phyloP scores from a whole-genome alignment of 495 filamentous ascomycete genomes.

The Lophium mytilinum region DNA sequence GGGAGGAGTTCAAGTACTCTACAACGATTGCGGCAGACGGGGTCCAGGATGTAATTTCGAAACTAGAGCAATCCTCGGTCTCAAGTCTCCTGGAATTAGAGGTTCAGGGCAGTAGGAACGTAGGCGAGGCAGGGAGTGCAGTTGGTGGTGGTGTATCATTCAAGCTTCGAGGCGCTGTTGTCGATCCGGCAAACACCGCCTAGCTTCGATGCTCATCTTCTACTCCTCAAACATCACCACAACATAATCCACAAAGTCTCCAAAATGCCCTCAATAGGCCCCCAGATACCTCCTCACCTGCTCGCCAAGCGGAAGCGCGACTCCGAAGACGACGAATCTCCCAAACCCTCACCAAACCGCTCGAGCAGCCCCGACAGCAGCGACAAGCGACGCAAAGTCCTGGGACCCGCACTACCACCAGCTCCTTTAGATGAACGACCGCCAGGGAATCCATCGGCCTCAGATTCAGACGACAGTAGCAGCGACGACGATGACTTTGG shows the following conservation, averaged over 20 bases:
- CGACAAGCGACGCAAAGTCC: constrained; percentile 40
- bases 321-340: constrained; percentile 25
- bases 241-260: not conserved
- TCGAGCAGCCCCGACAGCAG: constrained; percentile 27
- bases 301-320: constrained; percentile 34
- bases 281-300: constrained; percentile 36
- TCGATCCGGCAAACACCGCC: constrained; percentile 5
- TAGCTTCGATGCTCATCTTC: too few species aligned
- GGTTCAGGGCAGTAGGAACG: too few species aligned
- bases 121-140: not conserved
- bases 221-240: constrained; percentile 10
- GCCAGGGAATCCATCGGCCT: constrained; percentile 19
- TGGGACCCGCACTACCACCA: constrained; percentile 39
- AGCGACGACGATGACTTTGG: constrained; percentile 60
- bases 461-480: constrained; percentile 34
- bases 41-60: too few species aligned
- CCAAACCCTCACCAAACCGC: constrained; percentile 10
- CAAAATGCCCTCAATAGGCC: constrained; percentile 35
- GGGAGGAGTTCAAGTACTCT: not conserved
- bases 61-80: too few species aligned
- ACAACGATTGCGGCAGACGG: too few species aligned
- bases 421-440: constrained; percentile 45
- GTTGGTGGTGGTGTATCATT: constrained; percentile 2
- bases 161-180: constrained; percentile 9
- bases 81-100: too few species aligned